phyloP scores from a whole-genome alignment of 306 rosid genomes.

The Sophora flavescens region DNA sequence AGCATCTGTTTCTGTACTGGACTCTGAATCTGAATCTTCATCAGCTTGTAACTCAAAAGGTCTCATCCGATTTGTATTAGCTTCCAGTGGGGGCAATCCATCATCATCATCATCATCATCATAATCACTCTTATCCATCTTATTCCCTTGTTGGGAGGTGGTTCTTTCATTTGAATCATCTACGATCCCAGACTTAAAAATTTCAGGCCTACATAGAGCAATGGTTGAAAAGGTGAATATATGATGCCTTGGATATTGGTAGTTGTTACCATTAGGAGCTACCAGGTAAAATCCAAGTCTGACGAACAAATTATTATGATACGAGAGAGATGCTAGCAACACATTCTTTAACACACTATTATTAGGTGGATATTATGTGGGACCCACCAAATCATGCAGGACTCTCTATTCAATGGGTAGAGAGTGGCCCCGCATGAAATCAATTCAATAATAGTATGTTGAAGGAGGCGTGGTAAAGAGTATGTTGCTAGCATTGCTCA shows the following conservation, averaged over 20 bases:
- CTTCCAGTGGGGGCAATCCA: slow-evolving; percentile 90
- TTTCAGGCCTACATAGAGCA: slow-evolving; percentile 72
- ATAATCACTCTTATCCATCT: slow-evolving; percentile 49
- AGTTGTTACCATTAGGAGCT: neutral
- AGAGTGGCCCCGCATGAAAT: too few species aligned
- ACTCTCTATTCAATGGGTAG: too few species aligned
- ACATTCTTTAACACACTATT: too few species aligned
- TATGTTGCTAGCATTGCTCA: too few species aligned
- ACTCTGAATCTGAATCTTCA: slow-evolving; percentile 61
- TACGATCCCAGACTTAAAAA: slow-evolving; percentile 57
- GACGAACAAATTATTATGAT: neutral
- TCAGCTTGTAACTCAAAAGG: slow-evolving; percentile 64
- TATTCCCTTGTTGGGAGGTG: slow-evolving; percentile 57
- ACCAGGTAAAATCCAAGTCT: slow-evolving; percentile 18
- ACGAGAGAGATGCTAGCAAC: too few species aligned
- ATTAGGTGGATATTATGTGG: too few species aligned
- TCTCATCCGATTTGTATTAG: slow-evolving; percentile 77
- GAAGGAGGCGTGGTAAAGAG: too few species aligned
- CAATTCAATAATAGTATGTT: too few species aligned
- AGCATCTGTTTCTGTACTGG: slow-evolving; percentile 65
- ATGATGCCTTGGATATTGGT: neutral
- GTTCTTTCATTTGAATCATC: slow-evolving; percentile 54
- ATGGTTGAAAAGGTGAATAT: slow-evolving; percentile 37
- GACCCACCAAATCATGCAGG: too few species aligned
- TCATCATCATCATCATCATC: slow-evolving; percentile 55